Evolutionary conservation across 192 early-diverging fungal species (phyloP), one percentile per base, ranked within the genome.

Genomic region (Coemansia sp.): DNA sequence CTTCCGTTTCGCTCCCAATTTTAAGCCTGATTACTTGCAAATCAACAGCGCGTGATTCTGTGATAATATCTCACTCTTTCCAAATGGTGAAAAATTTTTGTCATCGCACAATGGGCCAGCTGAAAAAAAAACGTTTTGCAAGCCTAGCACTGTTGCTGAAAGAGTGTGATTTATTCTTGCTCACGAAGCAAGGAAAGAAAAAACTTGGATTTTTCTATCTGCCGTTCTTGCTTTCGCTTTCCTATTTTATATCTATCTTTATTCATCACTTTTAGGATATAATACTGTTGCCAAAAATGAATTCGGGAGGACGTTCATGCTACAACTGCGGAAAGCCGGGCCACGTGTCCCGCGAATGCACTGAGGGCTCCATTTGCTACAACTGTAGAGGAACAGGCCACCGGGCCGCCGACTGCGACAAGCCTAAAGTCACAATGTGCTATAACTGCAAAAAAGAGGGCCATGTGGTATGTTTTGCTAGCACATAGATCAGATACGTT

Each of bases 241-340:
- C 7, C 14, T 16, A 45, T 45, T 45, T 45, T 16, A 45, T 45
- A 29, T 61, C 8, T 28, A 25, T 31, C 33, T 33, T 31, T 52
- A 34, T 40, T 57, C 22, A 17, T 31, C 18, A 29, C n/a, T 45
- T 2, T 12, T 16, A 28, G 16, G 51, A 30, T 3, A 29, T 54
- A 54, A 18, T 22, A 25, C 22, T 51, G 4, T 54, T 54, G 22
- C 17, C 22, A 54, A 18, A 25, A 22, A 54, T 30, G 51, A 10
- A 25, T 16, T 45, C 42, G 42, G 17, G 12, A 3, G 42, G 12
- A 12, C 42, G 3, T 45, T 32, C 66, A 17, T 71, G 77, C 85
- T 71, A 75, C 78, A 66, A 77, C 61, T 88, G 87, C 61, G 64
- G 64, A 45, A 25, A 83, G 60, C 16, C 63, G 10, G 85, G 84